Evolutionary conservation across 257 asterid species (phyloP).

Genomic region (Mentha longifolia): DNA sequence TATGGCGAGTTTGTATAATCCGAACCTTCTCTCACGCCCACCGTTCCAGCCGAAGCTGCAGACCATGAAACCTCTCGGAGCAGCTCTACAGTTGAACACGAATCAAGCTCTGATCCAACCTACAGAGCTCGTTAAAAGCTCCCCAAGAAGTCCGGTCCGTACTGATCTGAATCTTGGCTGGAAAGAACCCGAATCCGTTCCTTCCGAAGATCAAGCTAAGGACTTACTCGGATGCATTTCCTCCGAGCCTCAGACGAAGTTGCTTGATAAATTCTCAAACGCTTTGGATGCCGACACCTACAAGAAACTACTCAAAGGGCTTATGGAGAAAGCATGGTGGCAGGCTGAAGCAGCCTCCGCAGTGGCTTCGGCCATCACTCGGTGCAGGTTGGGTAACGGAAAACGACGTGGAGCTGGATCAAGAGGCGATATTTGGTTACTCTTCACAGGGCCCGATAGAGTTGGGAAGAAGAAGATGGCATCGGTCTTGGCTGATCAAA

Average conservation of each 20-base stretch:
- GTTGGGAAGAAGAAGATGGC: slow-evolving; percentile 90
- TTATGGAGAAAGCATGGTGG: slow-evolving; percentile 98
- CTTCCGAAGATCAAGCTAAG: slow-evolving; percentile 54
- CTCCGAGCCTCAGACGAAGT: slow-evolving; percentile 59
- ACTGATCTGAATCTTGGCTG: slow-evolving; percentile 85
- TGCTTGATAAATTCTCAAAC: slow-evolving; percentile 63
- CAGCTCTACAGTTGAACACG: slow-evolving; percentile 57
- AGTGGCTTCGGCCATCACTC: slow-evolving; percentile 78
- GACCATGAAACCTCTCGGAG: slow-evolving; percentile 52
- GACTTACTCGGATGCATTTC: slow-evolving; percentile 79
- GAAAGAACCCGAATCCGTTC: slow-evolving; percentile 40
- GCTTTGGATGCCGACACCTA: slow-evolving; percentile 79
- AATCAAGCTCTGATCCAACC: slow-evolving; percentile 38
- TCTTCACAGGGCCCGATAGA: slow-evolving; percentile 86
- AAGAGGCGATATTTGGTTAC: slow-evolving; percentile 80
- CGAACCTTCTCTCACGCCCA: slow-evolving; percentile 52
- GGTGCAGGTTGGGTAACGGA: slow-evolving; percentile 81
- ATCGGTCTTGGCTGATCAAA: slow-evolving; percentile 70
- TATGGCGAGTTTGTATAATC: slow-evolving; percentile 50
- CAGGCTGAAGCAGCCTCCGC: slow-evolving; percentile 90
- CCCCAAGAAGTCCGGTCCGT: slow-evolving; percentile 74
- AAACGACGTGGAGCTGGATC: slow-evolving; percentile 61
- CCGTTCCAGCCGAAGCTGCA: slow-evolving; percentile 63
- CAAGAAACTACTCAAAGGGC: slow-evolving; percentile 90
- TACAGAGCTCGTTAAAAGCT: slow-evolving; percentile 35